A percentile compares a stretch with the other conserved stretches of the same genome.
These are phyloP conservation scores for Collybia sp. DNA, from an alignment of 768 basidiomycete genomes.

Conservation along the genomic window DNA sequence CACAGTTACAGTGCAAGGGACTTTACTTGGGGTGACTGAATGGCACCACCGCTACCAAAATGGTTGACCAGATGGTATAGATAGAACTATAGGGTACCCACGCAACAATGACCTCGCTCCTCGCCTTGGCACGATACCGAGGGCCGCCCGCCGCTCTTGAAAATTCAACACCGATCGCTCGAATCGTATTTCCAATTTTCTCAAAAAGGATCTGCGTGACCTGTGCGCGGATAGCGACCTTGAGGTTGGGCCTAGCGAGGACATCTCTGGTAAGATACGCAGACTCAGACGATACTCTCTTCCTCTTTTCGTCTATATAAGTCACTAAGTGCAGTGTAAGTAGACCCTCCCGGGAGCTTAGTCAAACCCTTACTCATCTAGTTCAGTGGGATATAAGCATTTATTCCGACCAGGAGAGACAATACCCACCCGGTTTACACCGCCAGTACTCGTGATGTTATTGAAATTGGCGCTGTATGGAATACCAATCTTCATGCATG, in stretches of 20 bases:
- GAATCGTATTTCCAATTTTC: slow-evolving; percentile 26
- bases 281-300: slow-evolving; percentile 58
- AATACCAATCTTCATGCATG: slow-evolving; percentile 47
- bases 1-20: neutral
- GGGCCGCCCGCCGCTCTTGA: slow-evolving; percentile 28
- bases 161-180: slow-evolving; percentile 63
- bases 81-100: slow-evolving; percentile 24
- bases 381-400: neutral
- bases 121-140: slow-evolving; percentile 40
- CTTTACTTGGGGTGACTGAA: slow-evolving; percentile 53
- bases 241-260: slow-evolving; percentile 60
- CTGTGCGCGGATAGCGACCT: slow-evolving; percentile 48
- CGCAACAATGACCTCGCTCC: slow-evolving; percentile 61
- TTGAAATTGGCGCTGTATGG: slow-evolving; percentile 53
- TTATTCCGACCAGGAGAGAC: too few species aligned
- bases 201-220: slow-evolving; percentile 60
- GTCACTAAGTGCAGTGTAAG: slow-evolving; percentile 45
- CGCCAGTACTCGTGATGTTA: slow-evolving; percentile 45
- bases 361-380: slow-evolving; percentile 36
- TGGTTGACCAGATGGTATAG: slow-evolving; percentile 1
- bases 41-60: slow-evolving; percentile 44
- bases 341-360: neutral
- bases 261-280: slow-evolving; percentile 67
- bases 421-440: slow-evolving; percentile 46
- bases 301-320: slow-evolving; percentile 47